Conservation (phyloP, 768 basidiomycete species). For the Hericium coralloides region DNA sequence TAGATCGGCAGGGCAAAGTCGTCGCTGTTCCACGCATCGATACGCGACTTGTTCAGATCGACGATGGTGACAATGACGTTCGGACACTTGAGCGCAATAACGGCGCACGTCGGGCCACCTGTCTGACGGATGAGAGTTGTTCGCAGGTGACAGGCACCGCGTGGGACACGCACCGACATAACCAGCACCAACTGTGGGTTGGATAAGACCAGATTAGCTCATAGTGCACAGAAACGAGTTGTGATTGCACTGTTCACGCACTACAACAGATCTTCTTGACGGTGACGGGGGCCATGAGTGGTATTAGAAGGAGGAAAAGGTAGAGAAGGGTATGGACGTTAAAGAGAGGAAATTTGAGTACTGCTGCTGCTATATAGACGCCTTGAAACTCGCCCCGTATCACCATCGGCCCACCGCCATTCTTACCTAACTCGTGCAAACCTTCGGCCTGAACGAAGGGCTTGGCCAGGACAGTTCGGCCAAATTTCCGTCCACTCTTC, state of each 20-base stretch:
- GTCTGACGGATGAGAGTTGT: not conserved
- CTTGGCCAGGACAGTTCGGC: too few species aligned
- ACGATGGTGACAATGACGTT: conserved; percentile 95
- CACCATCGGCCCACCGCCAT: too few species aligned
- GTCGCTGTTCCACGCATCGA: conserved; percentile 94
- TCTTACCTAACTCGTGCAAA: too few species aligned
- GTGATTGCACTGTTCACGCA: conserved; percentile 32
- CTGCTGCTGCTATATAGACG: too few species aligned
- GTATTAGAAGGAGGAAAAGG: conserved; percentile 12
- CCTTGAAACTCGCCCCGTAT: too few species aligned
- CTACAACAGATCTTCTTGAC: conserved; percentile 86
- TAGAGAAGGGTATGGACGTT: conserved; percentile 1
- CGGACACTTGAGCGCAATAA: conserved; percentile 90
- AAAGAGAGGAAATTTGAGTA: not conserved
- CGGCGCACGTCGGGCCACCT: conserved; percentile 95
- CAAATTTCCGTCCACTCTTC: too few species aligned
- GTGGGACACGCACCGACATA: conserved; percentile 68
- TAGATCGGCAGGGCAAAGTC: conserved; percentile 89
- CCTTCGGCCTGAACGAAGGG: too few species aligned
- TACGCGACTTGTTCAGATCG: conserved; percentile 88
- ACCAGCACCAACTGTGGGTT: conserved; percentile 65
- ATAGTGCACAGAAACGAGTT: conserved; percentile 7
- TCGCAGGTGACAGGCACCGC: not conserved
- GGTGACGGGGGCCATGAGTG: conserved; percentile 42
- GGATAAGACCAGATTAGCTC: too few species aligned